Conservation (phyloP, 2,329 filamentous ascomycete genomes). For the Xylaria sp. region DNA sequence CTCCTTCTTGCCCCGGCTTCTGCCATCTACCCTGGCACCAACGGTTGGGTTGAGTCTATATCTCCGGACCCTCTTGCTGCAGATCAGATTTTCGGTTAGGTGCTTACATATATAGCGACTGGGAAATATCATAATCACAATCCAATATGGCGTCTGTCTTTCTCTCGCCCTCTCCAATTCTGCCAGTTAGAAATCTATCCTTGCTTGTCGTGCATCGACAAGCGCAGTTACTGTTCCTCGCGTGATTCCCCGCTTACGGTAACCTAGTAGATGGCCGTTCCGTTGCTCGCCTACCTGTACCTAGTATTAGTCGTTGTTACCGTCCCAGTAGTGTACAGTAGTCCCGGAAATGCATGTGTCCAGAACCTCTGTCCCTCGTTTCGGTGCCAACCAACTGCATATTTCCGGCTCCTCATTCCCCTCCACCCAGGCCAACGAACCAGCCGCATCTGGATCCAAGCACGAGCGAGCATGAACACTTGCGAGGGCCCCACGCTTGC, state of each 20-base stretch:
- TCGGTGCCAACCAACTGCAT: constrained; percentile 16
- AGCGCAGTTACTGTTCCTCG: constrained; percentile 22
- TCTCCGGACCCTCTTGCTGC: constrained; percentile 1
- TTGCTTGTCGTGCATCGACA: constrained; percentile 28
- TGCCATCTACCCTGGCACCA: neutral
- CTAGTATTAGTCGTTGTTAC: neutral
- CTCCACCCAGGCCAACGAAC: too few relatives aligned
- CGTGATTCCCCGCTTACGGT: constrained; percentile 31
- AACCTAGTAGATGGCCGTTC: constrained; percentile 10
- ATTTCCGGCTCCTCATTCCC: neutral
- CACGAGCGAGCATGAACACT: constrained; percentile 11
- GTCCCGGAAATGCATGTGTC: constrained; percentile 14
- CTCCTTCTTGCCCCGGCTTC: constrained; percentile 10
- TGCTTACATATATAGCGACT: neutral
- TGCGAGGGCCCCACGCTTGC: constrained; percentile 17
- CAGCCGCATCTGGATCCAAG: constrained; percentile 12
- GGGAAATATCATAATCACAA: neutral
- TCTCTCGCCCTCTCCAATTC: neutral
- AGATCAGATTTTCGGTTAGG: constrained; percentile 10
- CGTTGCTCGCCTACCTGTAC: constrained; percentile 6
- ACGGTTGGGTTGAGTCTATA: constrained; percentile 10
- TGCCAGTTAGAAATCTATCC: neutral
- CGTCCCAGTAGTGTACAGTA: neutral
- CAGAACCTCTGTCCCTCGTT: neutral
- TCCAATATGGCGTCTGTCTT: constrained; percentile 3